Evolutionary conservation across 768 basidiomycete species (phyloP), one percentile per base, ranked within the genome.

Genomic region (Termitomyces heimii): DNA sequence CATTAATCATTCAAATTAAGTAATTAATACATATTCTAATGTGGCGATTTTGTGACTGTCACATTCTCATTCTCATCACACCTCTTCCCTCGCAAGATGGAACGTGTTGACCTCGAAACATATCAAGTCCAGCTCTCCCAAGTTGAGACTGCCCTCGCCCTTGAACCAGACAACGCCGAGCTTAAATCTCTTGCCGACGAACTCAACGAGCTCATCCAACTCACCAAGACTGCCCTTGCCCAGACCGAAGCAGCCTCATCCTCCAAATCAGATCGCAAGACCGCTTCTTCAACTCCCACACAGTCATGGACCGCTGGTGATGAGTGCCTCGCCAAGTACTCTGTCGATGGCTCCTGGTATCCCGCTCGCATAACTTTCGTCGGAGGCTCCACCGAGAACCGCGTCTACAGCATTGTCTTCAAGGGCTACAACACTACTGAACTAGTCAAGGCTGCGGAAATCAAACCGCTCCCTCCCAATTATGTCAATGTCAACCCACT

Each of bases 391-490:
- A 73, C 82, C 55, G 88, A 91, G 55, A 89, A 92, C 65, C 82
- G 86, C 16, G 87, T 90, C 57, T 96, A 90, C 76, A 92, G 86
- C 69, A 88, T 96, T 66, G 81, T 94, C 35, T 96, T 94, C 80
- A 90, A 91, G 68, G 89, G 87, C 4, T 95, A 95, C 77, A 91
- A 94, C 69, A 89, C 88, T 29, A 94, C 94, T 28, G 94, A 95
- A 72, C 81, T 91, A 37, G 82, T 93, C 34, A 86, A 88, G 66
- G 78, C 80, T 32, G 71, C 78, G 18, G 87, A 89, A 66, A 73
- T 94, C 61, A 92, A 92, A 67, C 58, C 81, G 8, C 76, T 91
- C 13, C 88, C 91, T 2, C 53, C 79, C 10, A 86, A 81, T 68
- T 71, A 85, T 65, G 74, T 75, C 53, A 72, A 74, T 44, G 67